A percentile compares a stretch with the other conserved stretches of the same genome.
These are phyloP conservation scores for Cladophialophora carrionii DNA, from an alignment of 2,329 filamentous ascomycete genomes.

Conservation along the genomic window DNA sequence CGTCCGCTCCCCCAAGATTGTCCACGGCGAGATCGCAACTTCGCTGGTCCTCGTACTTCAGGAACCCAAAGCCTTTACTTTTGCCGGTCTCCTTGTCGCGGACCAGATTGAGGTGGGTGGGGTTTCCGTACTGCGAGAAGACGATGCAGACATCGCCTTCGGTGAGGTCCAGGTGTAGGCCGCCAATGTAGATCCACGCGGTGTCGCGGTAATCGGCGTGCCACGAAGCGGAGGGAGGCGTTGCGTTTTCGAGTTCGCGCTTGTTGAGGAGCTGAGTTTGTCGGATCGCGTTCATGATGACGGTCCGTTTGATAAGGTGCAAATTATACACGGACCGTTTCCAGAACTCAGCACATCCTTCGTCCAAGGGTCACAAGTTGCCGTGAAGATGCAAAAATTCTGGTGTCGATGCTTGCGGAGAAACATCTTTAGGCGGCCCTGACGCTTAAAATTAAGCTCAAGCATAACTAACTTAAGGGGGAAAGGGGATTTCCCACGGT, in stretches of 20 bases:
- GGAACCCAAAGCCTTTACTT: constrained; percentile 89
- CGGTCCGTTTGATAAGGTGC: not conserved
- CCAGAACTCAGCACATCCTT: not conserved
- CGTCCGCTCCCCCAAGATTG: constrained; percentile 84
- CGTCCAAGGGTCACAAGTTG: not conserved
- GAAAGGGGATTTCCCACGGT: not conserved
- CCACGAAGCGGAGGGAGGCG: constrained; percentile 90
- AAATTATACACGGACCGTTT: not conserved
- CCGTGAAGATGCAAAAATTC: not conserved
- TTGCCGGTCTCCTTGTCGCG: constrained; percentile 97
- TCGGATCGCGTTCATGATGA: constrained; percentile 85
- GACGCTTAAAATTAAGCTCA: constrained; percentile 12
- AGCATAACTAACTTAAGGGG: not conserved
- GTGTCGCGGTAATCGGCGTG: constrained; percentile 97
- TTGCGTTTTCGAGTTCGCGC: constrained; percentile 85
- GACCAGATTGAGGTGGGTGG: constrained; percentile 86
- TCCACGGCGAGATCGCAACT: constrained; percentile 96
- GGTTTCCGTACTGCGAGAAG: constrained; percentile 96
- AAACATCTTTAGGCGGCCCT: not conserved
- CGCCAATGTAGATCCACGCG: constrained; percentile 94
- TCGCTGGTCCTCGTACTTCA: constrained; percentile 97
- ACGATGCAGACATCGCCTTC: constrained; percentile 96
- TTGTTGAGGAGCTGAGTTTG: constrained; percentile 92
- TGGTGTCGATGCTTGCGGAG: constrained; percentile 11
- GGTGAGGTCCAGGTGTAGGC: constrained; percentile 85